Evolutionary conservation across 108 stramenopile species (phyloP), one percentile per base, ranked within the genome.

Genomic region (Nannochloropsis gaditana): DNA sequence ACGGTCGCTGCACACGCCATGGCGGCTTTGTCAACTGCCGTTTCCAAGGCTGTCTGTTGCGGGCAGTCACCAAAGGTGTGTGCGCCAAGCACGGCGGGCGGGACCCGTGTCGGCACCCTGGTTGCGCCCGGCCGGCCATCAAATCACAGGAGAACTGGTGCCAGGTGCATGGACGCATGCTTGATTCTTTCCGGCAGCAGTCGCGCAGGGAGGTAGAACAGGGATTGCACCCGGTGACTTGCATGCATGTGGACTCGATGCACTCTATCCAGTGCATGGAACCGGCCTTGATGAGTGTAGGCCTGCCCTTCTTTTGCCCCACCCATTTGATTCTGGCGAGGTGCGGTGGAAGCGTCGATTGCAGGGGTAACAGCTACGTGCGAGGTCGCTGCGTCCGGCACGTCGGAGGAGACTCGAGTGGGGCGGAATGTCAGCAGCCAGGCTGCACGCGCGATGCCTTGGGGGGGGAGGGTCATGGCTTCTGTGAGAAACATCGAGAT

Each of bases 1-100:
- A 73, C n/a, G 59, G 59, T n/a, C 59, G 59, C 59, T 73, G 59
- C n/a, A 73, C 59, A n/a, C 59, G 59, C 19, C 59, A 73, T 3
- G 59, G 59, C 19, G 59, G 59, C 19, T 73, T 73, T 73, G 59
- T 73, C 4, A 73, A 73, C n/a, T 73, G 59, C n/a, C 59, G n/a
- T 4, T 4, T 73, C 19, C 19, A 73, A 4, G 19, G 6, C 59
- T 73, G 59, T n/a, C 15, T 2, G 4, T 73, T 73, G 59, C 59
- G 59, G 59, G 59, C 59, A n/a, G 59, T 73, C 19, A 73, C 19
- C 1, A 73, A 73, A n/a, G 2, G 2, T 4, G n/a, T 15, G 59
- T 73, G 59, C n/a, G 59, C 59, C 5, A 73, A 73, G 59, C 59
- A 73, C 59, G 59, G 59, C 2, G 59, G 59, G 19, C 15, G n/a